Percentiles rank a stretch among this genome's conserved stretches.
Evolutionary conservation across 2,329 filamentous ascomycete species (phyloP).

Genomic region (Polychaeton citri): DNA sequence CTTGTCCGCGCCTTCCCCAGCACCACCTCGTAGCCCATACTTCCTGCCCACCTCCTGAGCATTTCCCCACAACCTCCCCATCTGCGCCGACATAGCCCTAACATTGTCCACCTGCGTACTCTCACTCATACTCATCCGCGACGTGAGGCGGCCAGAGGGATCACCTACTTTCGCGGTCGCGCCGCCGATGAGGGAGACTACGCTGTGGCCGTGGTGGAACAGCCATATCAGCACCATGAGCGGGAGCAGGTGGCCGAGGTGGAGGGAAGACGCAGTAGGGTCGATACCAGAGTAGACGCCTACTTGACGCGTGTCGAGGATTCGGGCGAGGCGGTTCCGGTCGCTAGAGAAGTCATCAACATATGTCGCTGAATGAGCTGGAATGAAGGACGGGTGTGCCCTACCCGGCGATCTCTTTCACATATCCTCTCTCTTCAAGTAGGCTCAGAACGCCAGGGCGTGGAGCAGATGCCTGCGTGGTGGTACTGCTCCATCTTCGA

Average conservation of each 20-base stretch:
- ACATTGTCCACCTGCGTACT: slow-evolving; percentile 49
- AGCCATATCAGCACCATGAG: slow-evolving; percentile 78
- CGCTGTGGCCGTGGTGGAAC: slow-evolving; percentile 60
- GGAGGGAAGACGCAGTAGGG: slow-evolving; percentile 65
- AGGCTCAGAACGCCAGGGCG: slow-evolving; percentile 41
- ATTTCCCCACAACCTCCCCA: slow-evolving; percentile 61
- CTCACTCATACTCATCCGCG: slow-evolving; percentile 41
- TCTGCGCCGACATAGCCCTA: slow-evolving; percentile 53
- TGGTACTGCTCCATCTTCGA: background rate
- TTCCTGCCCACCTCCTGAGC: slow-evolving; percentile 53
- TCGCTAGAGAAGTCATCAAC: slow-evolving; percentile 15
- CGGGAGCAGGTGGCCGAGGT: slow-evolving; percentile 67
- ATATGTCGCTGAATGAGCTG: slow-evolving; percentile 2
- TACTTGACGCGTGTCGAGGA: slow-evolving; percentile 53
- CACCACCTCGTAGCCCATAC: slow-evolving; percentile 40
- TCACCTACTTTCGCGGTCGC: slow-evolving; percentile 70
- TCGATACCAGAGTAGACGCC: slow-evolving; percentile 72
- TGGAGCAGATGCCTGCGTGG: background rate
- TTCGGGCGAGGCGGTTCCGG: slow-evolving; percentile 43
- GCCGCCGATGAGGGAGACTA: slow-evolving; percentile 47
- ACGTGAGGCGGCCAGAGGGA: slow-evolving; percentile 55
- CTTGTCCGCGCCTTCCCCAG: slow-evolving; percentile 50
- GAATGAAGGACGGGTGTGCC: background rate
- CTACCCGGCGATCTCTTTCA: slow-evolving; percentile 65
- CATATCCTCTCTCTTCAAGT: slow-evolving; percentile 57